Conservation (phyloP, 768 basidiomycete genomes). For the Phlebiopsis flavidoalba region DNA sequence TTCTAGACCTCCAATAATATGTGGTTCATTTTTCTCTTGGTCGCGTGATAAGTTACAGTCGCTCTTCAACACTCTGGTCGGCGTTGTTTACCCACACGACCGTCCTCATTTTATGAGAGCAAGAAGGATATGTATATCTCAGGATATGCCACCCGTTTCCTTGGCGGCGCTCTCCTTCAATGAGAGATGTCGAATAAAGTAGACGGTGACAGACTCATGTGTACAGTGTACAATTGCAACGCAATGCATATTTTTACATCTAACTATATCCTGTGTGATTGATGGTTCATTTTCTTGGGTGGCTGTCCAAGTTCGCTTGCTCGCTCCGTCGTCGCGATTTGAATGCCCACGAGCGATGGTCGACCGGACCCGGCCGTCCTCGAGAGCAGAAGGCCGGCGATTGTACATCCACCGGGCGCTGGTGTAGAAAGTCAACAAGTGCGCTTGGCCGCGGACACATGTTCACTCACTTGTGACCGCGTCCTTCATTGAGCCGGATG, state of each 20-base stretch:
- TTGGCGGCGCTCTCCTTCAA: slow-evolving; percentile 18
- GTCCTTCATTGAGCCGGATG: slow-evolving; percentile 96
- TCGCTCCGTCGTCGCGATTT: slow-evolving; percentile 88
- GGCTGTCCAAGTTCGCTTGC: slow-evolving; percentile 83
- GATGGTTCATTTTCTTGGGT: slow-evolving; percentile 37
- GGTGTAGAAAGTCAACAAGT: neutral
- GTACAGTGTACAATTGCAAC: neutral
- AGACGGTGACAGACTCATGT: slow-evolving; percentile 16
- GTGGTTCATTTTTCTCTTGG: neutral
- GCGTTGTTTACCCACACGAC: slow-evolving; percentile 64
- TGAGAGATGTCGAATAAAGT: slow-evolving; percentile 23
- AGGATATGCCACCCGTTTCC: slow-evolving; percentile 19
- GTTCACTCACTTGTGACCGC: slow-evolving; percentile 88
- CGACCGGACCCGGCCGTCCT: slow-evolving; percentile 89
- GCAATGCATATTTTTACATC: neutral
- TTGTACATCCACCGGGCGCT: slow-evolving; percentile 98
- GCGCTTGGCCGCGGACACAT: neutral
- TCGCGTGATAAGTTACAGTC: neutral
- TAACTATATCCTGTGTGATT: neutral
- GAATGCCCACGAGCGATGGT: slow-evolving; percentile 94
- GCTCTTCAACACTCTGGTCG: slow-evolving; percentile 98
- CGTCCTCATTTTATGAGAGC: slow-evolving; percentile 98
- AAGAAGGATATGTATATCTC: slow-evolving; percentile 35
- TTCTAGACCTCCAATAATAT: neutral
- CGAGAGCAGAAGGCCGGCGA: slow-evolving; percentile 90